These are phyloP conservation scores for Annona cherimola DNA, from an alignment of 164 flowering plant species.

Conservation along the genomic window DNA sequence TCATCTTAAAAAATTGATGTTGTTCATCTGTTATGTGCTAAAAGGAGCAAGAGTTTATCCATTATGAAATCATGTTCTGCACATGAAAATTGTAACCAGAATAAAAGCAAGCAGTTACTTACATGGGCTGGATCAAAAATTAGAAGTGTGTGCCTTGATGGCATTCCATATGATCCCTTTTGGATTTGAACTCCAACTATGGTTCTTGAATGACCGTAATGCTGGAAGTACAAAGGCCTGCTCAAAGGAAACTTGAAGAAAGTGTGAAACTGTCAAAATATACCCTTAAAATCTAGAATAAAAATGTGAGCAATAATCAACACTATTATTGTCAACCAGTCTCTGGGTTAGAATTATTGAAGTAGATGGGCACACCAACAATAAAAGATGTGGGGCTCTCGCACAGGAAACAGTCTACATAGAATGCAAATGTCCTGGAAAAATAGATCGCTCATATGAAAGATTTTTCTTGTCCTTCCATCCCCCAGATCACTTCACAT, in stretches of 20 bases:
- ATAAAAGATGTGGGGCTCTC: not conserved
- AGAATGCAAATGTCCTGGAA: not conserved
- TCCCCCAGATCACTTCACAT: not conserved
- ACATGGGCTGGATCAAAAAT: slow-evolving; percentile 79
- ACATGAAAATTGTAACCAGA: not conserved
- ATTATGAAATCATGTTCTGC: too few species aligned
- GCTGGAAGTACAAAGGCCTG: slow-evolving; percentile 95
- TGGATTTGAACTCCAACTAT: slow-evolving; percentile 78
- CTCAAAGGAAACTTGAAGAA: slow-evolving; percentile 11
- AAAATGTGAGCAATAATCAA: not conserved
- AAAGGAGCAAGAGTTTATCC: too few species aligned
- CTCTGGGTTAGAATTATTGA: not conserved
- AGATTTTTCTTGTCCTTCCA: not conserved
- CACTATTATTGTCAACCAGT: not conserved
- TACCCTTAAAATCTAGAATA: not conserved
- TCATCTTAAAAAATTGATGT: too few species aligned
- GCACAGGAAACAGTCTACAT: not conserved
- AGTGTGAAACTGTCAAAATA: slow-evolving; percentile 1
- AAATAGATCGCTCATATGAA: not conserved
- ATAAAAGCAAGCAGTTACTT: slow-evolving; percentile 18
- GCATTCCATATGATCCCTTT: slow-evolving; percentile 32
- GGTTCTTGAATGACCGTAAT: slow-evolving; percentile 91
- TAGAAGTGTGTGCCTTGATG: slow-evolving; percentile 44
- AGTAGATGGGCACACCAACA: not conserved
- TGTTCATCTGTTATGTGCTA: too few species aligned